These are phyloP conservation scores for Marasmius fiardii DNA, from an alignment of 1,284 basidiomycete species.

Conservation along the genomic window DNA sequence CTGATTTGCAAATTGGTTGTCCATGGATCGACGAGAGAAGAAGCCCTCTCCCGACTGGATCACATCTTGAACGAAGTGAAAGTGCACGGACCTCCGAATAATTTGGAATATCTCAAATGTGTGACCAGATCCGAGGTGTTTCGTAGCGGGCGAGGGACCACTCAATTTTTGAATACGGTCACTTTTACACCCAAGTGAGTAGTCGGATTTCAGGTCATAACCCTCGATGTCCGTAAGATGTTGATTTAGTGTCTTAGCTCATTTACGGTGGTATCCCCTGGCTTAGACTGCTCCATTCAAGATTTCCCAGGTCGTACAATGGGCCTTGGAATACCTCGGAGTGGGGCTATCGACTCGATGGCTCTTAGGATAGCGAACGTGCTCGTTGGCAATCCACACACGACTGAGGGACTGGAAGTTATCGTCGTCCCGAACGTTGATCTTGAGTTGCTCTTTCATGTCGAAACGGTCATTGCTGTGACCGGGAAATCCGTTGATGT, in stretches of 20 bases:
- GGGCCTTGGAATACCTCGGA: conserved; percentile 62
- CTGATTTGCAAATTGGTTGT: conserved; percentile 55
- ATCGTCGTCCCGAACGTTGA: conserved; percentile 35
- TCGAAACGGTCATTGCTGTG: conserved; percentile 48
- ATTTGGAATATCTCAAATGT: conserved; percentile 47
- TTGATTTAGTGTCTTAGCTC: conserved; percentile 35
- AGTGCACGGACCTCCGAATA: conserved; percentile 53
- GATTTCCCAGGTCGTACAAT: conserved; percentile 58
- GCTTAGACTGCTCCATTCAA: conserved; percentile 62
- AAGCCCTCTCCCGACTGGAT: conserved; percentile 37
- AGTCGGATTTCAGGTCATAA: too few relatives aligned
- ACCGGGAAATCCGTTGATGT: conserved; percentile 50
- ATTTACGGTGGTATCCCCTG: conserved; percentile 54
- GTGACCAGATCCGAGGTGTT: conserved; percentile 43
- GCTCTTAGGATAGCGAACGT: conserved; percentile 60
- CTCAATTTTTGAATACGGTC: conserved; percentile 52
- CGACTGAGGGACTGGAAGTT: conserved; percentile 59
- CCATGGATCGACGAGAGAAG: conserved; percentile 33
- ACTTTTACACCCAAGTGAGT: conserved; percentile 38
- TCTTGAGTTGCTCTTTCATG: conserved; percentile 44
- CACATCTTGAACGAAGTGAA: conserved; percentile 32
- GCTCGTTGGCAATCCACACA: conserved; percentile 54
- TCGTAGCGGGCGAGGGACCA: conserved; percentile 46
- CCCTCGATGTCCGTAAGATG: background rate
- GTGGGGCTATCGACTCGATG: conserved; percentile 64